Base-by-base conservation (phyloP, 1,284 basidiomycete genomes). In the Jaminaea rosea region DNA sequence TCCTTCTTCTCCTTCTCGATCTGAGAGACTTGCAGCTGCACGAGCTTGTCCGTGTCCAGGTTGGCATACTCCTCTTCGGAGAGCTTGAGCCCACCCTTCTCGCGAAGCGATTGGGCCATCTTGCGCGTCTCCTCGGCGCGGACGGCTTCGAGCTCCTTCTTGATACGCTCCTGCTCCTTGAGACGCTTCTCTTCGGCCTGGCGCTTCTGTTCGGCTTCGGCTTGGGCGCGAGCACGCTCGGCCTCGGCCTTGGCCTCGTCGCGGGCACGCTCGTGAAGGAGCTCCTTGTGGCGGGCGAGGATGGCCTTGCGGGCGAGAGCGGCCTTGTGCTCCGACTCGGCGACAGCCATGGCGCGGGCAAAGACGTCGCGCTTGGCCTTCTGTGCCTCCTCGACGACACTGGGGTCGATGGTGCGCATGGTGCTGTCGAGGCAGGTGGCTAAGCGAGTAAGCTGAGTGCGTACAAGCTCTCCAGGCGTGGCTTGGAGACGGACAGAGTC, bases 1-100 rank as follows among this genome's bases (percentile, higher is more conserved):
- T 92, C 87, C 66, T 84, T 85, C 81, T 94, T 94, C 78, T 97
- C 93, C 78, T 94, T 96, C 78, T 96, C 92, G 47, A 97, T 90
- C 51, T 72, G 69, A 49, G 68, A 63, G 17, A 72, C 69, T 75
- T 96, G 90, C 65, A 97, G 82, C 49, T 83, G 83, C 74, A 97
- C 87, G 57, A 98, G 82, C 59, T 84, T 84, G 69, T 88, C 84
- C 8, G 90, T 91, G 75, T 90, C 89, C 60, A 91, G 79, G 72
- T 86, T 85, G 85, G 88, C 73, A 19, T 62, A 55, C 66, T 88
- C 86, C 63, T 85, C 82, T 62, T 89, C 82, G 67, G 87, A 84
- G 56, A 88, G 81, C 77, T 92, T 91, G 75, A 94, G 78, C 45
- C 84, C 86, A 49, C 87, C 85, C 75, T 86, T 86, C 73, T 86